These are phyloP conservation scores for Murraya koenigii DNA, from an alignment of 345 rosid genomes.

Conservation along the genomic window DNA sequence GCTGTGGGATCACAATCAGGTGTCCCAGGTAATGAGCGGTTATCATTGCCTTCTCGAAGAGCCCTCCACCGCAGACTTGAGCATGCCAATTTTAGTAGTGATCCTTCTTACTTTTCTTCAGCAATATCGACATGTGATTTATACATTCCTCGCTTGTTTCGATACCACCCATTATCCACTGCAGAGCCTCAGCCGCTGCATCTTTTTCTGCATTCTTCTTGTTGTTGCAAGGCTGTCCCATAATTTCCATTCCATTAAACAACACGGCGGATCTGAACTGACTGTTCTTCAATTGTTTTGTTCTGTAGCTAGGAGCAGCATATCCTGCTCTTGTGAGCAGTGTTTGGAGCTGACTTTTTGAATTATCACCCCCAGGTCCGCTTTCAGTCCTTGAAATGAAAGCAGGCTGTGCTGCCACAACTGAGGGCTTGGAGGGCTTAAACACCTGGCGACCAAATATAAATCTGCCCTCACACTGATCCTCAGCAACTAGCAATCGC, in stretches of 20 bases:
- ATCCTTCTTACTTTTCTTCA: constrained; percentile 77
- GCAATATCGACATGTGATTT: constrained; percentile 62
- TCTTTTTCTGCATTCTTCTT: constrained; percentile 96
- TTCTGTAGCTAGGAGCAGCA: constrained; percentile 65
- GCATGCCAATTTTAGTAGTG: constrained; percentile 29
- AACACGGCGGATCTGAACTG: constrained; percentile 74
- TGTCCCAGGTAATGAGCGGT: background rate
- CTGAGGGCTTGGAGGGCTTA: constrained; percentile 28
- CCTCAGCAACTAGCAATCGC: constrained; percentile 53
- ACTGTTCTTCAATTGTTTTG: constrained; percentile 66
- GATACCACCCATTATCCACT: constrained; percentile 64
- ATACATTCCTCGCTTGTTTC: constrained; percentile 45
- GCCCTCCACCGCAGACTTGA: background rate
- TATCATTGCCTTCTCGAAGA: constrained; percentile 1
- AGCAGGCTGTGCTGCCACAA: constrained; percentile 31
- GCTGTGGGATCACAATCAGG: background rate
- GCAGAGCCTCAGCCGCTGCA: constrained; percentile 90
- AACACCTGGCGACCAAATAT: constrained; percentile 63
- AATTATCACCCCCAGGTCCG: constrained; percentile 89
- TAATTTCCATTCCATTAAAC: constrained; percentile 67
- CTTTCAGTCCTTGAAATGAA: constrained; percentile 51
- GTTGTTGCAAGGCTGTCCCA: constrained; percentile 81
- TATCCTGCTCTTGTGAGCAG: constrained; percentile 77
- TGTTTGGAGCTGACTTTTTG: constrained; percentile 90
- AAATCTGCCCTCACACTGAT: constrained; percentile 68